Evolutionary conservation across 768 basidiomycete genomes (phyloP).

Genomic region (Lactarius tabidus): DNA sequence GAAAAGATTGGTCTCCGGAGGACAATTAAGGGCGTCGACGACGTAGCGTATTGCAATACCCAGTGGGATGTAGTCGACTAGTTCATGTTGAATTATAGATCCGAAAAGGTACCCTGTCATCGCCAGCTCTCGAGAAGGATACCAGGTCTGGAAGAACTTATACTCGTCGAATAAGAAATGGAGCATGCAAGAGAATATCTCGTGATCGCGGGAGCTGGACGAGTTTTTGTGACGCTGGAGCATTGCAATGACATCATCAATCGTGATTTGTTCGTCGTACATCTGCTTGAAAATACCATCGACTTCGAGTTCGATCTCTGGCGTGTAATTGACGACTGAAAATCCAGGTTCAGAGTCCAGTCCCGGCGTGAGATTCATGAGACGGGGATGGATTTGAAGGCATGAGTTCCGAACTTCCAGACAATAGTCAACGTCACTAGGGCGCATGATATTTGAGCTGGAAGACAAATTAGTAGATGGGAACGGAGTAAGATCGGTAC

Average conservation of each 20-base stretch:
- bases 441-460: constrained; percentile 70
- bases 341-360: constrained; percentile 90
- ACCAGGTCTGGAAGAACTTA: constrained; percentile 97
- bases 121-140: constrained; percentile 87
- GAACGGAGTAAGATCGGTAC: constrained; percentile 29
- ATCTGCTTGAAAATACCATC: constrained; percentile 96
- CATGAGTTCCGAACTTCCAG: constrained; percentile 90
- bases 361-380: constrained; percentile 89
- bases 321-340: constrained; percentile 78
- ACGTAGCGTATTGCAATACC: constrained; percentile 97
- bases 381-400: constrained; percentile 90
- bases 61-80: constrained; percentile 91
- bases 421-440: constrained; percentile 79
- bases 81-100: constrained; percentile 87
- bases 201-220: constrained; percentile 79
- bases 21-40: constrained; percentile 86
- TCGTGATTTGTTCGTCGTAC: constrained; percentile 92
- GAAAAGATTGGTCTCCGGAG: constrained; percentile 90
- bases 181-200: constrained; percentile 99
- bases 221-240: constrained; percentile 85
- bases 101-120: constrained; percentile 98
- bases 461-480: constrained; percentile 10
- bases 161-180: constrained; percentile 99
- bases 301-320: constrained; percentile 89
- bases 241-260: constrained; percentile 90